These are phyloP conservation scores for Coemansia sp. DNA, from an alignment of 192 early-diverging fungal species.

Conservation along the genomic window DNA sequence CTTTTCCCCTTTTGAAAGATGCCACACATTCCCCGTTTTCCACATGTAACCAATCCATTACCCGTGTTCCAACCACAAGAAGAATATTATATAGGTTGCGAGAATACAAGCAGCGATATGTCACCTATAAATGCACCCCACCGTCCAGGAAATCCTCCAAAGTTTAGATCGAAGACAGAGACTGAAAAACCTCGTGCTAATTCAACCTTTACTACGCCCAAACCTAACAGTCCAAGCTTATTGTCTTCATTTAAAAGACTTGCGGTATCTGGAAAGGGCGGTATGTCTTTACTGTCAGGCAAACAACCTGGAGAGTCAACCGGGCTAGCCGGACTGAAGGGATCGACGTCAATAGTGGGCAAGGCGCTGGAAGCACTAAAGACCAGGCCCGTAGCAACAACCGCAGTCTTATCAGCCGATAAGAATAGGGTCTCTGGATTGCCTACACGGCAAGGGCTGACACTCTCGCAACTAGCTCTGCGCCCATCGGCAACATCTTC, in stretches of 20 bases:
- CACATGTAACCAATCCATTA: background rate
- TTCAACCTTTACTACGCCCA: background rate
- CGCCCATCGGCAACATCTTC: background rate
- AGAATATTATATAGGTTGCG: slow-evolving; percentile 7
- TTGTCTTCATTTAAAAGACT: slow-evolving; percentile 22
- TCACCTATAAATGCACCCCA: slow-evolving; percentile 24
- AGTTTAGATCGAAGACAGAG: background rate
- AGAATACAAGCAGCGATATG: slow-evolving; percentile 16
- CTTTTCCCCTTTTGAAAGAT: background rate
- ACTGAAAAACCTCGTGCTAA: background rate
- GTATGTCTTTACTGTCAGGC: background rate
- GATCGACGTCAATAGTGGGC: slow-evolving; percentile 25
- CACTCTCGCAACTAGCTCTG: slow-evolving; percentile 18
- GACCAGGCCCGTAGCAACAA: background rate
- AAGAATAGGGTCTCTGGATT: background rate
- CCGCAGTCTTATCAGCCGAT: background rate
- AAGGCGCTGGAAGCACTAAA: slow-evolving; percentile 45
- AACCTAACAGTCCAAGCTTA: background rate
- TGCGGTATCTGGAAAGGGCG: background rate
- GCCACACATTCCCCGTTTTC: background rate
- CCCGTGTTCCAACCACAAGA: background rate
- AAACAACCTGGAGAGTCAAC: slow-evolving; percentile 1
- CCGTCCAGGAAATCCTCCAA: slow-evolving; percentile 25
- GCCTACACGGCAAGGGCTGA: slow-evolving; percentile 7
- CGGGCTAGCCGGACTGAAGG: background rate